These are phyloP conservation scores for Tardiomyces depauwii DNA, from an alignment of 1,139 yeast genomes.

Conservation along the genomic window DNA sequence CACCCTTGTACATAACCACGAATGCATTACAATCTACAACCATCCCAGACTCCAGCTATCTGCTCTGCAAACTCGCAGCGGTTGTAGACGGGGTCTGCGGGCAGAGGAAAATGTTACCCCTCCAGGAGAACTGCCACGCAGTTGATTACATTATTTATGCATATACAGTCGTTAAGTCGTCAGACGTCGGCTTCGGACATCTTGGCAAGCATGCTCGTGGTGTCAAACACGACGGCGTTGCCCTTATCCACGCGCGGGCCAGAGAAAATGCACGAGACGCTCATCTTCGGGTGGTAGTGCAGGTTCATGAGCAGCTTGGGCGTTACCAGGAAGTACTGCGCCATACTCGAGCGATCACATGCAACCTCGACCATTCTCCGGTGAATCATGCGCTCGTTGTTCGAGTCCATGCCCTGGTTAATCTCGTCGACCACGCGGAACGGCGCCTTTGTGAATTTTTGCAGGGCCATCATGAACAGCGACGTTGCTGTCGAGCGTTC, in stretches of 20 bases:
- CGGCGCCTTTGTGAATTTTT: slow-evolving; percentile 84
- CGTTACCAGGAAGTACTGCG: slow-evolving; percentile 84
- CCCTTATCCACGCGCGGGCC: background rate
- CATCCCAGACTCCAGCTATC: too few species aligned
- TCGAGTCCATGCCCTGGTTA: slow-evolving; percentile 97
- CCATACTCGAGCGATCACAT: slow-evolving; percentile 43
- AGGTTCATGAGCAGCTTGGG: slow-evolving; percentile 80
- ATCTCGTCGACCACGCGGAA: slow-evolving; percentile 96
- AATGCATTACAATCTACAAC: too few species aligned
- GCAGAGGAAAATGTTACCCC: too few species aligned
- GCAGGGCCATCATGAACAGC: slow-evolving; percentile 79
- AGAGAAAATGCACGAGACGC: slow-evolving; percentile 68
- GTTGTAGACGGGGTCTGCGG: too few species aligned
- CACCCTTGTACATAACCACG: background rate
- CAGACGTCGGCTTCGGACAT: background rate
- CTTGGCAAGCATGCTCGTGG: background rate
- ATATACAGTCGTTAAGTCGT: background rate
- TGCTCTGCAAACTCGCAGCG: too few species aligned
- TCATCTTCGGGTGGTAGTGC: slow-evolving; percentile 72
- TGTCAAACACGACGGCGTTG: background rate
- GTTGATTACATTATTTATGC: background rate
- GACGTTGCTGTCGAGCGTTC: slow-evolving; percentile 95
- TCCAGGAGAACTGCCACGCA: too few species aligned
- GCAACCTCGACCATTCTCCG: slow-evolving; percentile 79
- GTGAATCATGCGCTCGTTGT: slow-evolving; percentile 82